Conservation (phyloP, 495 filamentous ascomycete species). For the Symbiotaphrina buchneri region DNA sequence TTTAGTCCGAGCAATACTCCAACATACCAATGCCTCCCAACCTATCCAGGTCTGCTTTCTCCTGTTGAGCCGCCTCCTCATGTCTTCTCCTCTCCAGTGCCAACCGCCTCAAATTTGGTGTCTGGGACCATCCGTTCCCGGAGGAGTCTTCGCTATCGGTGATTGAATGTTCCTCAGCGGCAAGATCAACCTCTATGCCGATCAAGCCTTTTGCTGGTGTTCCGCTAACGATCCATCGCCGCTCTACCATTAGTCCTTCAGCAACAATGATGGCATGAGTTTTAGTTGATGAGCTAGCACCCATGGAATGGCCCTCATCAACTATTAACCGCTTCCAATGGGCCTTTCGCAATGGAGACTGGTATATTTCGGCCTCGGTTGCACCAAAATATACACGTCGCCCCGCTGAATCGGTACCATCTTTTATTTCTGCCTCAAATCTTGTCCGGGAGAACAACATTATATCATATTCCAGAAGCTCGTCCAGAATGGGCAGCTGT, state of each 20-base stretch:
- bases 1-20: no score
- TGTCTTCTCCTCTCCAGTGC: conserved; percentile 5
- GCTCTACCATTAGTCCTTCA: conserved; percentile 41
- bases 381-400: conserved; percentile 16
- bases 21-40: conserved; percentile 50
- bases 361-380: conserved; percentile 17
- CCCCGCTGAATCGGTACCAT: conserved; percentile 12
- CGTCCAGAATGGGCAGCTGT: conserved; percentile 29
- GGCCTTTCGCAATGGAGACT: conserved; percentile 41
- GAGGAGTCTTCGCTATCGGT: conserved; percentile 3
- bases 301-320: conserved; percentile 77
- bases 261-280: conserved; percentile 45
- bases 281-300: conserved; percentile 30
- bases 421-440: conserved; percentile 37
- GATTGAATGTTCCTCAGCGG: conserved; percentile 21
- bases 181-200: conserved; percentile 43
- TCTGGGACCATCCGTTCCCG: conserved; percentile 4
- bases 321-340: conserved; percentile 76
- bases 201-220: conserved; percentile 70
- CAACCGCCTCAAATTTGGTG: conserved; percentile 2
- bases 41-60: conserved; percentile 50
- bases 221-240: conserved; percentile 78
- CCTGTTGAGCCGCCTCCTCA: conserved; percentile 20
- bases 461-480: conserved; percentile 51
- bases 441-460: conserved; percentile 53